phyloP scores from a whole-genome alignment of 108 stramenopile species.

The Fistulifera solaris region DNA sequence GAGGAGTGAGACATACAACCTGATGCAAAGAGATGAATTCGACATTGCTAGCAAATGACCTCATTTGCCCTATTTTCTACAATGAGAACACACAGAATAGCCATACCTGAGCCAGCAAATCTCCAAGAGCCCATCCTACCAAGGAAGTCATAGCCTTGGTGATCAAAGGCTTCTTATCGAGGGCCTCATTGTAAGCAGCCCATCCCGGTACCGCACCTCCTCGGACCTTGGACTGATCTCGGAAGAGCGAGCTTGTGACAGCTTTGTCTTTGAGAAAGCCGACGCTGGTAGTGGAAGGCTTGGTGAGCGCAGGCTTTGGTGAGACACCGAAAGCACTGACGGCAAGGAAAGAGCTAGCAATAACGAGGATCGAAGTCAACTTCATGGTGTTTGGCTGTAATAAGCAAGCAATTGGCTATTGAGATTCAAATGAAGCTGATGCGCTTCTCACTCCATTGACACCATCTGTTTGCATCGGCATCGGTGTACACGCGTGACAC shows the following conservation, averaged over 20 bases:
- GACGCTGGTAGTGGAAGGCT: constrained; percentile 23
- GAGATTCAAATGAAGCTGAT: no score
- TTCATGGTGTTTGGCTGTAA: constrained; percentile 50
- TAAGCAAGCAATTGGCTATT: background rate
- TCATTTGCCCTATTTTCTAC: background rate
- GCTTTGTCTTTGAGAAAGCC: constrained; percentile 49
- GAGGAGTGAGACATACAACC: background rate
- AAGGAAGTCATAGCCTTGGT: constrained; percentile 93
- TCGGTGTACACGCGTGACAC: no score
- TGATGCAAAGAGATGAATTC: background rate
- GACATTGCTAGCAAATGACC: background rate
- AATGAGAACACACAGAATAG: background rate
- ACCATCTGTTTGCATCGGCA: no score
- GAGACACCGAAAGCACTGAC: constrained; percentile 63
- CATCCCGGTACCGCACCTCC: constrained; percentile 87
- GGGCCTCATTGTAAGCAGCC: constrained; percentile 87
- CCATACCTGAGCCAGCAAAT: constrained; percentile 92
- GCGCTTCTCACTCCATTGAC: no score
- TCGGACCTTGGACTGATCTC: constrained; percentile 62
- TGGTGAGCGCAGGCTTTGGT: constrained; percentile 23
- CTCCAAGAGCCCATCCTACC: constrained; percentile 93
- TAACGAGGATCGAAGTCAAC: constrained; percentile 57
- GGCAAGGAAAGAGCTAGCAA: constrained; percentile 56
- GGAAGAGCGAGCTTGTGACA: constrained; percentile 56
- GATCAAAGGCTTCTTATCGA: constrained; percentile 87